A percentile compares a stretch with the other conserved stretches of the same genome.
Conservation (phyloP, 1,284 basidiomycete genomes). For the Malassezia yamatoensis region DNA sequence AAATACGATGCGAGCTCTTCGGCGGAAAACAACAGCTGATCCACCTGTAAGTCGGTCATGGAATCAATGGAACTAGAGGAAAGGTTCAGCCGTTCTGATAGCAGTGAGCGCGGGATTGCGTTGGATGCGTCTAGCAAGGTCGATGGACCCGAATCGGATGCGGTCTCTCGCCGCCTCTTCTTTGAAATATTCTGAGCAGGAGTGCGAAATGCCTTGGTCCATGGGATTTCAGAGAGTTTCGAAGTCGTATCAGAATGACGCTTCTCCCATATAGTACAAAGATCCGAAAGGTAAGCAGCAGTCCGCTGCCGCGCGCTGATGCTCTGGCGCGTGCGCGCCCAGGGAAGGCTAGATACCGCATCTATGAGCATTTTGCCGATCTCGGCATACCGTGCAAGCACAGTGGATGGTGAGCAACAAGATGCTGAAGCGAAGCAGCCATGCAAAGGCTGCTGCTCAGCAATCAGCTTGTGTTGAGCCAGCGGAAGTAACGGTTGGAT, state of each 20-base stretch:
- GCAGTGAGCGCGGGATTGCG: not conserved
- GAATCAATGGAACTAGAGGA: slow-evolving; percentile 4
- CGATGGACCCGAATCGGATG: not conserved
- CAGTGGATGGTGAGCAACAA: slow-evolving; percentile 1
- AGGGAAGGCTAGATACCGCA: slow-evolving; percentile 6
- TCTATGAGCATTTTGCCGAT: slow-evolving; percentile 7
- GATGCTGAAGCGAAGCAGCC: not conserved
- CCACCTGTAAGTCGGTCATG: slow-evolving; percentile 10
- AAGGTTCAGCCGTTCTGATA: slow-evolving; percentile 6
- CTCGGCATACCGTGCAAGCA: slow-evolving; percentile 16
- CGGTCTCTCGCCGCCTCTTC: not conserved
- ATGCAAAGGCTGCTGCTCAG: not conserved
- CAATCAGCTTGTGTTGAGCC: not conserved
- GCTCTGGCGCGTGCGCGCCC: slow-evolving; percentile 3
- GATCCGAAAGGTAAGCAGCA: not conserved
- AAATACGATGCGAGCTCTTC: slow-evolving; percentile 7
- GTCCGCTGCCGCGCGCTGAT: not conserved
- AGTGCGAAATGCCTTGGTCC: not conserved
- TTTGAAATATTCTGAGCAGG: not conserved
- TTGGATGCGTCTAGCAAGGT: too few relatives aligned
- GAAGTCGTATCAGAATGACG: not conserved
- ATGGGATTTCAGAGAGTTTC: not conserved
- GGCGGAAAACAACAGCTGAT: slow-evolving; percentile 7
- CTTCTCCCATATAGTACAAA: not conserved
- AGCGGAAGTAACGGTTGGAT: not conserved